phyloP scores from a whole-genome alignment of 768 basidiomycete genomes.

The Suillus cothurnatus region DNA sequence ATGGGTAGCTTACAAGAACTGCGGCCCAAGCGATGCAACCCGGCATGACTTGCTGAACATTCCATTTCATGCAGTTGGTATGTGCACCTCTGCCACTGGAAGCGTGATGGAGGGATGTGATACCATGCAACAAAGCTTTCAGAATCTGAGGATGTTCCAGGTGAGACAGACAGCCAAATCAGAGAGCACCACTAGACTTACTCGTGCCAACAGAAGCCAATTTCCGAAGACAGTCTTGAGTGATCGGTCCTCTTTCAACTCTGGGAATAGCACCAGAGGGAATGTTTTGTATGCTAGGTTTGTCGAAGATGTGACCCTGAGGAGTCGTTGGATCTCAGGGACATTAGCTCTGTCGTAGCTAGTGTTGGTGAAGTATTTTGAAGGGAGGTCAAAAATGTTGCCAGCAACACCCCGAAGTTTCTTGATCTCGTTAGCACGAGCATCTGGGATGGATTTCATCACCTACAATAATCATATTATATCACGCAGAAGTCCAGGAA shows the following conservation, averaged over 20 bases:
- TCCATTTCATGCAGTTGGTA: too few species aligned
- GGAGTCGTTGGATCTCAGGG: too few species aligned
- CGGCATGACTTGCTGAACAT: constrained; percentile 1
- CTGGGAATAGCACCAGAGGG: background rate
- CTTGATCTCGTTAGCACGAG: background rate
- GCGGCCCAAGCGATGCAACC: constrained; percentile 3
- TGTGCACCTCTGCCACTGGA: too few species aligned
- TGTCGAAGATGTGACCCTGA: too few species aligned
- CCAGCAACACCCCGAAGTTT: too few species aligned
- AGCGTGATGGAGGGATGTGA: background rate
- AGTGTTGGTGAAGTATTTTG: too few species aligned
- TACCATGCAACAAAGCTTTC: background rate
- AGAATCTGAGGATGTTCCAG: background rate
- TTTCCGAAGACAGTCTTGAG: background rate
- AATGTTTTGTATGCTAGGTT: background rate
- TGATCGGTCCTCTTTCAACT: background rate
- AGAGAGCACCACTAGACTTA: background rate
- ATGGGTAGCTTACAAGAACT: background rate
- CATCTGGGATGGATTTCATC: background rate
- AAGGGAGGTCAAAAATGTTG: too few species aligned
- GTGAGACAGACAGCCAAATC: background rate
- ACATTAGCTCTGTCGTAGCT: too few species aligned
- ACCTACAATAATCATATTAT: background rate
- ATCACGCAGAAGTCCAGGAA: background rate
- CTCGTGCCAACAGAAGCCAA: background rate